These are phyloP conservation scores for Wickerhamomyces sydowiorum DNA, from an alignment of 805 yeast species.

Conservation along the genomic window DNA sequence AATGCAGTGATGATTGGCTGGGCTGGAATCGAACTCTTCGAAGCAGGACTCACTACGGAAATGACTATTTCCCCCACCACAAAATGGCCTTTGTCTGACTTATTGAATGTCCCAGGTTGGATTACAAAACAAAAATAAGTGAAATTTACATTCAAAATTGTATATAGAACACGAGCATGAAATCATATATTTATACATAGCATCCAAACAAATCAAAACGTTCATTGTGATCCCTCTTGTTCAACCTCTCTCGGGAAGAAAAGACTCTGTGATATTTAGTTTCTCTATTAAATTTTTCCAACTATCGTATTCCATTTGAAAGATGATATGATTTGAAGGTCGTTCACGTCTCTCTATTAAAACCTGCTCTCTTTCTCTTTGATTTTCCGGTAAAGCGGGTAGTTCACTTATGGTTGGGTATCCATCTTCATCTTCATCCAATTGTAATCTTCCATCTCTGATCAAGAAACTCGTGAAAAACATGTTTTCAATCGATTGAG, in stretches of 20 bases:
- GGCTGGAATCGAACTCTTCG: slow-evolving; percentile 89
- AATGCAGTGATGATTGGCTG: slow-evolving; percentile 97
- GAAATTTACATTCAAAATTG: not conserved
- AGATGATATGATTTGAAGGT: slow-evolving; percentile 57
- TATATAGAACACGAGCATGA: not conserved
- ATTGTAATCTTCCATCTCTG: slow-evolving; percentile 57
- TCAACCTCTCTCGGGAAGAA: slow-evolving; percentile 37
- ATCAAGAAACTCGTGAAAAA: slow-evolving; percentile 79
- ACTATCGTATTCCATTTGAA: slow-evolving; percentile 59
- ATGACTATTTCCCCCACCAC: slow-evolving; percentile 58
- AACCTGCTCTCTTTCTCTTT: slow-evolving; percentile 20
- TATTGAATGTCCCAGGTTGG: slow-evolving; percentile 51
- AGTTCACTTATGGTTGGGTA: slow-evolving; percentile 35
- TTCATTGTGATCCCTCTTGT: too few relatives aligned
- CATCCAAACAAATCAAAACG: slow-evolving; percentile 1
- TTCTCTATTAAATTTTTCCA: slow-evolving; percentile 56
- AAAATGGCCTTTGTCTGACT: slow-evolving; percentile 74
- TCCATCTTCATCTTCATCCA: slow-evolving; percentile 48
- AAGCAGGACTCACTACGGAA: slow-evolving; percentile 39
- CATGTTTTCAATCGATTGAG: slow-evolving; percentile 77
- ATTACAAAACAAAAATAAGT: slow-evolving; percentile 4
- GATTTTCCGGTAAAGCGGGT: slow-evolving; percentile 22
- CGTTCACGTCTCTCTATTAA: slow-evolving; percentile 22
- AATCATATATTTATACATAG: slow-evolving; percentile 1
- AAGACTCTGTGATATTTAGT: slow-evolving; percentile 51